Conservation (phyloP, 2,329 filamentous ascomycete genomes). For the Aspergillus fructus region DNA sequence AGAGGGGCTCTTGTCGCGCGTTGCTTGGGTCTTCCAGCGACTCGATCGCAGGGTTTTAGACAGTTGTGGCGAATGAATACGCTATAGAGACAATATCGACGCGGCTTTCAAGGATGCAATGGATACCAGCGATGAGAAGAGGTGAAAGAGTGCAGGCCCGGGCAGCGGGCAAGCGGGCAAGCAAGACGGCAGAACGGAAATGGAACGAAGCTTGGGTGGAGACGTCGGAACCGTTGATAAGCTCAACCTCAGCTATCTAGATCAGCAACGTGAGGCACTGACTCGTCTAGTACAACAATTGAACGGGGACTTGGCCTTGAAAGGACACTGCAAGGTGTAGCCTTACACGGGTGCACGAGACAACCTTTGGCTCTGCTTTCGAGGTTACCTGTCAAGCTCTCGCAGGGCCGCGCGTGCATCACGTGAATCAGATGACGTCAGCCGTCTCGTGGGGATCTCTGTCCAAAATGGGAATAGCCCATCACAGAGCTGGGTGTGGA, state of each 20-base stretch:
- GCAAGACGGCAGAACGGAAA: not conserved
- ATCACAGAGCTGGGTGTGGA: not conserved
- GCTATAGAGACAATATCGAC: not conserved
- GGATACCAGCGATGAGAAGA: not conserved
- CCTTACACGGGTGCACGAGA: not conserved
- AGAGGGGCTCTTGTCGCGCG: not conserved
- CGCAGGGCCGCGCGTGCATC: not conserved
- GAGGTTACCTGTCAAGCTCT: not conserved
- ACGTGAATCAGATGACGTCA: slow-evolving; percentile 2
- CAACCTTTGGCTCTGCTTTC: not conserved
- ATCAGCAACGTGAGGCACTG: not conserved
- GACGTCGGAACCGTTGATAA: slow-evolving; percentile 5
- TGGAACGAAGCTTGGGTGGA: slow-evolving; percentile 5
- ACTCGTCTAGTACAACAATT: not conserved
- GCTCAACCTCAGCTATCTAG: not conserved
- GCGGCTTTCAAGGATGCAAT: not conserved
- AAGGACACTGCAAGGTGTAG: not conserved
- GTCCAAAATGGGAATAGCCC: not conserved
- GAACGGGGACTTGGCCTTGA: not conserved
- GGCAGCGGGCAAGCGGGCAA: not conserved
- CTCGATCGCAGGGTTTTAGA: not conserved
- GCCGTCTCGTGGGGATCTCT: not conserved
- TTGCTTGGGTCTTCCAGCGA: not conserved
- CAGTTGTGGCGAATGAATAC: not conserved
- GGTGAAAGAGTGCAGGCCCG: not conserved